A percentile compares a stretch with the other conserved stretches of the same genome.
phyloP scores from a whole-genome alignment of 129 eudicot species.

The Arctium minus region DNA sequence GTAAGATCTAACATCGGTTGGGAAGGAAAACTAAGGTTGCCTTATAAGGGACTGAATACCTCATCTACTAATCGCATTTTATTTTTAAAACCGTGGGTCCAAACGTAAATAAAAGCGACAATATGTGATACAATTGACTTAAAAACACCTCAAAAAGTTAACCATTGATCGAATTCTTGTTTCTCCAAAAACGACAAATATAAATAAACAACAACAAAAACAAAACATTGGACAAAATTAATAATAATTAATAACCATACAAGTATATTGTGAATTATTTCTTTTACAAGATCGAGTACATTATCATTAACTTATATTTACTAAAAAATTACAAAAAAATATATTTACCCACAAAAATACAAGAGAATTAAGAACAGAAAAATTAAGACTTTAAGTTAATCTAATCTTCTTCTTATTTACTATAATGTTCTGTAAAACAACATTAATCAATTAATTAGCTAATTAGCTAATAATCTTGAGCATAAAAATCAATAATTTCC shows the following conservation, averaged over 20 bases:
- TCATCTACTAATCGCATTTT: too few species aligned
- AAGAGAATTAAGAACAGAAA: not conserved
- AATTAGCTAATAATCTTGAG: conserved; percentile 51
- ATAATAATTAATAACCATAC: not conserved
- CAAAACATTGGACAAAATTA: not conserved
- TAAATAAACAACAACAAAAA: not conserved
- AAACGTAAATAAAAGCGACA: too few species aligned
- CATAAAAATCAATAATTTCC: conserved; percentile 72
- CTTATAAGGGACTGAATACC: too few species aligned
- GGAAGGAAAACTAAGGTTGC: too few species aligned
- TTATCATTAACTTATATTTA: not conserved
- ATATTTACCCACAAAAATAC: conserved; percentile 17
- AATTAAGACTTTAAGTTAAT: conserved; percentile 2
- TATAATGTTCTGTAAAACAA: not conserved
- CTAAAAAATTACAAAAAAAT: not conserved
- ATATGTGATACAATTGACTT: too few species aligned
- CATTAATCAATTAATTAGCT: not conserved
- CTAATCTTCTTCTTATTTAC: conserved; percentile 2
- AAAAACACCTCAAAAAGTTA: not conserved
- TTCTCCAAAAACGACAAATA: not conserved
- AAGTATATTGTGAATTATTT: not conserved
- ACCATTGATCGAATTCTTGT: not conserved
- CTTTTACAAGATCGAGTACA: conserved; percentile 5
- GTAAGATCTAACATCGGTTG: too few species aligned
- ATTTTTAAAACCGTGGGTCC: too few species aligned